Base-by-base conservation (phyloP, 192 early-diverging fungal species). In the Cladochytrium replicatum region DNA sequence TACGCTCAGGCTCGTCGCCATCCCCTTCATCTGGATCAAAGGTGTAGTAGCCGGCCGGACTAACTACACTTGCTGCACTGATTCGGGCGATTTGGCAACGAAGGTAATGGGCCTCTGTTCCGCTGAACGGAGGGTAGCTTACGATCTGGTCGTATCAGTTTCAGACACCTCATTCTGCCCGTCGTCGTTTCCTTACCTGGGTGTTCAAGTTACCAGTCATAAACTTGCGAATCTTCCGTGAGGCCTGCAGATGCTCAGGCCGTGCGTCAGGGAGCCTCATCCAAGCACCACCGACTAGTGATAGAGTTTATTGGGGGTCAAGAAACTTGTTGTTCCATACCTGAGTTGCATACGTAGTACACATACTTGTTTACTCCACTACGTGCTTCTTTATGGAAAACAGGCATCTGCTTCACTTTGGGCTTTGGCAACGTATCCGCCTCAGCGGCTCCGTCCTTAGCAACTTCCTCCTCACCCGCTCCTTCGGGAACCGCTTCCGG, bases 1-100 rank as follows among this genome's bases (percentile, higher is more conserved):
- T 54, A 65, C 58, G 47, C 25, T 62, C 60, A 32, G 54, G 58
- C 13, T 78, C 75, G 30, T 80, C 75, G 6, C 52, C 55, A 11
- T 56, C 64, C 0, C 43, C 72, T 29, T 66, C 73, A 40, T 80
- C 77, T 11, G 69, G 67, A 54, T 80, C 77, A 51, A 77, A 69
- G 26, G 63, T 70, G 54, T 80, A 80, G 60, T 80, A 80, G 15
- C 77, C 77, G 17, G 54, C 31, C 15, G 77, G 77, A 37, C 68
- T 70, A 0, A 80, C 60, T 9, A 78, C 69, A 4, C 75, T 80
- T 3, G 64, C 64, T 2, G 72, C 63, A 6, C 69, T 63, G 15
- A 80, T 80, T 15, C 77, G 52, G 11, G 77, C 77, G 57, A 80
- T 80, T 42, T 80, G 77, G 48, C 73, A 73, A 15, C 77, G 66